Conservation (phyloP, 345 rosid species). For the Luvunga scandens region DNA sequence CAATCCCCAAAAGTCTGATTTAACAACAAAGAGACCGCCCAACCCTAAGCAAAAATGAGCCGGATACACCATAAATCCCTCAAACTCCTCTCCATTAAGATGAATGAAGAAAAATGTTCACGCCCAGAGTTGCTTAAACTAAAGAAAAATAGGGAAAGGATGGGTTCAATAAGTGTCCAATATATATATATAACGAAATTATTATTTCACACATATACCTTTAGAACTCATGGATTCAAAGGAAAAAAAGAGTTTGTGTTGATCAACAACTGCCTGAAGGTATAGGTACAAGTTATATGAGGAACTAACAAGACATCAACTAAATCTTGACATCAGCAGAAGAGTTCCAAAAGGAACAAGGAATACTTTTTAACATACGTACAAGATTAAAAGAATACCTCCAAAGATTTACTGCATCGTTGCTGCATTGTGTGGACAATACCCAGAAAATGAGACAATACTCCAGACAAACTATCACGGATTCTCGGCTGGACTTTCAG, state of each 20-base stretch:
- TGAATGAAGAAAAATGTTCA: too few species aligned
- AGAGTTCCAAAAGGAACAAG: neutral
- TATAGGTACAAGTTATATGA: neutral
- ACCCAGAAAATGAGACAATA: slow-evolving; percentile 66
- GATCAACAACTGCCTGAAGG: neutral
- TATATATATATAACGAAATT: too few species aligned
- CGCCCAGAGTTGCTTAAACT: neutral
- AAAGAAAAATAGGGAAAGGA: neutral
- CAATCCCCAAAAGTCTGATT: too few species aligned
- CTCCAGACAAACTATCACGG: slow-evolving; percentile 48
- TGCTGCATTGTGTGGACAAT: slow-evolving; percentile 81
- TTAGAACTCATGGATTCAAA: neutral
- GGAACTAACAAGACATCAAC: neutral
- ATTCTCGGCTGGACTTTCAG: slow-evolving; percentile 61
- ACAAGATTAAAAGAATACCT: slow-evolving; percentile 45
- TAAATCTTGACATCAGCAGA: neutral
- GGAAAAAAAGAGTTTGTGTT: neutral
- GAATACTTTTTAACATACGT: neutral
- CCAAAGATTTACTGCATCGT: slow-evolving; percentile 74
- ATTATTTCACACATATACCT: neutral
- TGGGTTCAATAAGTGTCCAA: neutral
- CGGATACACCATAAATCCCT: too few species aligned
- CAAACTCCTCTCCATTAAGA: too few species aligned
- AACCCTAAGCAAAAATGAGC: too few species aligned
- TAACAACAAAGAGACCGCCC: too few species aligned